Conservation (phyloP, 2,329 filamentous ascomycete species). For the Macroventuria anomochaeta region DNA sequence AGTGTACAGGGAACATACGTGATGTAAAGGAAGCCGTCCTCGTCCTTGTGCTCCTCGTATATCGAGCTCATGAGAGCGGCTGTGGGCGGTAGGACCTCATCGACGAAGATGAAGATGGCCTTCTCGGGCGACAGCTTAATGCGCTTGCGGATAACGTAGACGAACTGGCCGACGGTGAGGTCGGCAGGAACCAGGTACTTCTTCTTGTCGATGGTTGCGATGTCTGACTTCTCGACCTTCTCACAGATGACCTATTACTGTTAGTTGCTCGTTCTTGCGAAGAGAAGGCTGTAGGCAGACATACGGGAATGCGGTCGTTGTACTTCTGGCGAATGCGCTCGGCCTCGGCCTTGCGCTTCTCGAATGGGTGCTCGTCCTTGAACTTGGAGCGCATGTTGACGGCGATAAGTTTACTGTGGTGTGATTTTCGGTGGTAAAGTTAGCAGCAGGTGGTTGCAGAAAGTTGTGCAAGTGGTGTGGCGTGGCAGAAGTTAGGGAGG, state of each 20-base stretch:
- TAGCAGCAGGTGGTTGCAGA: constrained; percentile 8
- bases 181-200: constrained; percentile 98
- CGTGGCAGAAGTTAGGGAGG: constrained; percentile 34
- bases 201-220: constrained; percentile 99
- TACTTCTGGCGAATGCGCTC: constrained; percentile 99
- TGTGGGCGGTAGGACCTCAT: constrained; percentile 95
- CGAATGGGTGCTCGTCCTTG: constrained; percentile 99
- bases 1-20: constrained; percentile 64
- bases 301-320: constrained; percentile 94
- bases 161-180: constrained; percentile 97
- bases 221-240: constrained; percentile 73
- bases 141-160: constrained; percentile 99
- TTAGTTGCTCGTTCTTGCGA: constrained; percentile 24
- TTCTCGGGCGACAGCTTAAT: constrained; percentile 99
- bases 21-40: constrained; percentile 94
- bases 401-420: constrained; percentile 15
- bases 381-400: constrained; percentile 93
- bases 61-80: constrained; percentile 99
- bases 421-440: constrained; percentile 21
- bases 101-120: constrained; percentile 99
- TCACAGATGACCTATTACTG: constrained; percentile 81
- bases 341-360: constrained; percentile 99
- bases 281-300: constrained; percentile 50
- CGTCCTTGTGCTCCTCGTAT: constrained; percentile 97
- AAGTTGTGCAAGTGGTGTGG: constrained; percentile 22